Percentiles rank a stretch among this genome's conserved stretches.
Conservation (phyloP, 83 land plant genomes). For the Picea mariana region DNA sequence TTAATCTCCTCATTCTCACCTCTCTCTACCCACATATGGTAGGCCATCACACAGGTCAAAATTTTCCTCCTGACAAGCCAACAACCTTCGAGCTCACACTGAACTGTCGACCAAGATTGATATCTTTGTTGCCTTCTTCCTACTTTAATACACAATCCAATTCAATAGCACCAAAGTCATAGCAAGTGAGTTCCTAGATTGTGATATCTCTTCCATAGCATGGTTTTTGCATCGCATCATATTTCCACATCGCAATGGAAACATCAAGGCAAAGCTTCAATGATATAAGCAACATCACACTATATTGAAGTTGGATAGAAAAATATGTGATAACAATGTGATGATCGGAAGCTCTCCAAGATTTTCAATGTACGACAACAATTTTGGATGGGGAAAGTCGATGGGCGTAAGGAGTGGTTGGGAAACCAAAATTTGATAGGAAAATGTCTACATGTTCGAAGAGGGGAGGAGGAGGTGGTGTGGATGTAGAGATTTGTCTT, state of each 20-base stretch:
- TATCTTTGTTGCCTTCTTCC: slow-evolving; percentile 22
- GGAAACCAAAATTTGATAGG: slow-evolving; percentile 64
- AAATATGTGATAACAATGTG: slow-evolving; percentile 32
- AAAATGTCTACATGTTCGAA: slow-evolving; percentile 65
- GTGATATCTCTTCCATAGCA: too few relatives aligned
- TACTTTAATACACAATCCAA: slow-evolving; percentile 52
- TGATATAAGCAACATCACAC: slow-evolving; percentile 36
- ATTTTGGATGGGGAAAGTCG: slow-evolving; percentile 74
- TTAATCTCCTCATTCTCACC: slow-evolving; percentile 51
- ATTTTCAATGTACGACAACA: slow-evolving; percentile 70
- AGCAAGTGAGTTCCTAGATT: too few relatives aligned
- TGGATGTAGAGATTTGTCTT: slow-evolving; percentile 65
- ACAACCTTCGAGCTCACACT: slow-evolving; percentile 35
- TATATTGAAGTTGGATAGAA: slow-evolving; percentile 43
- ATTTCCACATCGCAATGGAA: slow-evolving; percentile 28
- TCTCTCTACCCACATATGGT: slow-evolving; percentile 38
- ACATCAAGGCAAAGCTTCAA: slow-evolving; percentile 28
- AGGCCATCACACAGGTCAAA: slow-evolving; percentile 38
- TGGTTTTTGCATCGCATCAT: slow-evolving; percentile 34
- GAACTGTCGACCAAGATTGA: slow-evolving; percentile 30
- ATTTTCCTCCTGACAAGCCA: slow-evolving; percentile 9
- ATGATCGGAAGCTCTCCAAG: slow-evolving; percentile 66
- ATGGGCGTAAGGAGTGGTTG: slow-evolving; percentile 55
- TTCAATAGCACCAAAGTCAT: background rate
- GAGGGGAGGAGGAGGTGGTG: slow-evolving; percentile 45